Percentiles rank a stretch among this genome's conserved stretches.
phyloP scores from a whole-genome alignment of 768 basidiomycete genomes.

The Hygrophorus pudorinus region DNA sequence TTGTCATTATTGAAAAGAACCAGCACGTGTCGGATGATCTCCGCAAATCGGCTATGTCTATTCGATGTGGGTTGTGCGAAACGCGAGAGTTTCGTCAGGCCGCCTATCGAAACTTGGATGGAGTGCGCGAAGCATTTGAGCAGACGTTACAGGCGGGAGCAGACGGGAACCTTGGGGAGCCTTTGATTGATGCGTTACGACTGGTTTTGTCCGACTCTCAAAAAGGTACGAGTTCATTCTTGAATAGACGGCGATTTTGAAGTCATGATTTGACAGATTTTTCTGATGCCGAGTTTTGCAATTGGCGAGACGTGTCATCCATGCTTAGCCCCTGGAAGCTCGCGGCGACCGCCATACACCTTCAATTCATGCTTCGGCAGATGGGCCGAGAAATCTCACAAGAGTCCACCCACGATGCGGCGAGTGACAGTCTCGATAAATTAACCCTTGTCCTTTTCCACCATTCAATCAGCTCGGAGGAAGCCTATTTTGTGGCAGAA shows the following conservation, averaged over 20 bases:
- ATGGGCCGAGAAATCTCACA: constrained; percentile 58
- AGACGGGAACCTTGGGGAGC: constrained; percentile 45
- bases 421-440: constrained; percentile 55
- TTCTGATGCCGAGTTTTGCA: constrained; percentile 41
- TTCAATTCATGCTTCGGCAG: constrained; percentile 68
- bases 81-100: constrained; percentile 64
- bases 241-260: neutral
- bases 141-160: constrained; percentile 39
- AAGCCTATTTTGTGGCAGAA: constrained; percentile 78
- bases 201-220: constrained; percentile 58
- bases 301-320: constrained; percentile 53
- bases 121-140: constrained; percentile 62
- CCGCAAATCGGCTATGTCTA: constrained; percentile 34
- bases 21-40: constrained; percentile 37
- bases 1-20: constrained; percentile 66
- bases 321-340: constrained; percentile 79
- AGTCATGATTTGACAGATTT: constrained; percentile 20
- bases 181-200: constrained; percentile 55
- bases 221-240: constrained; percentile 28
- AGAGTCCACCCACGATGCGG: constrained; percentile 41
- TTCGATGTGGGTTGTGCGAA: constrained; percentile 53
- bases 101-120: constrained; percentile 65
- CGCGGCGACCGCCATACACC: constrained; percentile 69
- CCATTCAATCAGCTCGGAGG: constrained; percentile 65
- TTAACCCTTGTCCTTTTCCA: constrained; percentile 60